Evolutionary conservation across 2,329 filamentous ascomycete species (phyloP), one percentile per base, ranked within the genome.

Genomic region (Ceratocystis diversiconidia): DNA sequence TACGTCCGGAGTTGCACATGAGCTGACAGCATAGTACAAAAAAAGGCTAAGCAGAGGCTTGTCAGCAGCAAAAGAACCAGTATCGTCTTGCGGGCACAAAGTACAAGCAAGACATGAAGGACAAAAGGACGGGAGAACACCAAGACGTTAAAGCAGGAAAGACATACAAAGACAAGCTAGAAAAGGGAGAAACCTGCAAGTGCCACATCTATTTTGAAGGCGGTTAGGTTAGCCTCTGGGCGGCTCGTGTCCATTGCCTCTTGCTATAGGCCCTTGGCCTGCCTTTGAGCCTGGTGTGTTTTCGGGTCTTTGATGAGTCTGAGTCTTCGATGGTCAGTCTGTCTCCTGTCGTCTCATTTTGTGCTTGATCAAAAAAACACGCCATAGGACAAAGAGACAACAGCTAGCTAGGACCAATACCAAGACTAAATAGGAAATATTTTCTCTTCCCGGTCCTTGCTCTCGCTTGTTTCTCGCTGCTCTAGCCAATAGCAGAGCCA

Each of bases 371-470:
- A 36, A 36, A 25, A 22, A n/a, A 25, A 52, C 48, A 19, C 10
- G 25, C 22, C 22, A 36, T 8, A 2, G 17, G 30, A 36, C 8
- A n/a, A 36, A 15, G 17, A 59, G 55, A 59, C 25, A n/a, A 36
- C 17, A 36, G 15, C 17, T 32, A 28, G 22, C 30, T 32, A 28
- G 22, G 41, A 17, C 41, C 61, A 62, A 15, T 25, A 22, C 41
- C 61, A 62, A 22, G 50, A 25, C 28, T 46, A 63, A 46, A 63
- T 28, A 63, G 43, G 60, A n/a, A 41, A 62, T 62, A 22, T 30
- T 44, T 62, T 62, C 60, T 62, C 60, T 32, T 10, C 5, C 15
- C 17, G 8, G 5, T 10, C 25, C 10, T 32, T n/a, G 28, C 30
- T 19, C 55, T 41, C 48, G 30, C 63, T 57, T 41, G 30, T 57